phyloP scores from a whole-genome alignment of 345 rosid genomes.

The Euphorbia tirucalli region DNA sequence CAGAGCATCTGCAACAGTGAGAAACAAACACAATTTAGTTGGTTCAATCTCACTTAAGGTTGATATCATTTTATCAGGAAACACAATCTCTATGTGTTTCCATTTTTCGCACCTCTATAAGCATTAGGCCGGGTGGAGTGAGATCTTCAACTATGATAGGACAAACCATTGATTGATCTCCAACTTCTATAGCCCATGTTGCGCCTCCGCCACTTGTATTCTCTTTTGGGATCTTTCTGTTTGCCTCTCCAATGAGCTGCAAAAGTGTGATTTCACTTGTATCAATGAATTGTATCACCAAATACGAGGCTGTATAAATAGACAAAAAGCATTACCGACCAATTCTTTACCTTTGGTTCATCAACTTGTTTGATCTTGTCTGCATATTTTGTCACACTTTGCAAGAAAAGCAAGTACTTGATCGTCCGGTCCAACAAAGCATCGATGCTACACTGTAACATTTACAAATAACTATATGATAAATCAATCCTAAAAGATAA shows the following conservation, averaged over 20 bases:
- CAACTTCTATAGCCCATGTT: conserved; percentile 89
- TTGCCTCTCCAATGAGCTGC: conserved; percentile 41
- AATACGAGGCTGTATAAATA: not conserved
- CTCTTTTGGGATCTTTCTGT: conserved; percentile 32
- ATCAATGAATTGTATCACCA: conserved; percentile 12
- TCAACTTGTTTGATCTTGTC: conserved; percentile 68
- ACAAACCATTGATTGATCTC: conserved; percentile 56
- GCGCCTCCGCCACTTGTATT: conserved; percentile 42
- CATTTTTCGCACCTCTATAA: conserved; percentile 58
- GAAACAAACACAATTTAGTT: not conserved
- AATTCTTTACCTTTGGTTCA: conserved; percentile 57
- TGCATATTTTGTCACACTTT: conserved; percentile 71
- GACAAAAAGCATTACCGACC: too few species aligned
- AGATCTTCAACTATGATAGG: conserved; percentile 88
- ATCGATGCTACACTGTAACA: conserved; percentile 83
- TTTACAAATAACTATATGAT: conserved; percentile 13
- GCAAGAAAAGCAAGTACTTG: conserved; percentile 87
- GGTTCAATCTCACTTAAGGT: conserved; percentile 2
- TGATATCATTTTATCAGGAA: not conserved
- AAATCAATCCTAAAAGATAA: not conserved
- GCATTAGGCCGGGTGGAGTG: conserved; percentile 67
- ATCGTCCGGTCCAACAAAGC: conserved; percentile 74
- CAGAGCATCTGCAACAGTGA: conserved; percentile 67
- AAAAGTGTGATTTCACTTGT: conserved; percentile 16
- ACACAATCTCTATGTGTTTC: conserved; percentile 1